Evolutionary conservation across 1,139 yeast species (phyloP), one percentile per base, ranked within the genome.

Genomic region (Schizosaccharomyces versatilis): DNA sequence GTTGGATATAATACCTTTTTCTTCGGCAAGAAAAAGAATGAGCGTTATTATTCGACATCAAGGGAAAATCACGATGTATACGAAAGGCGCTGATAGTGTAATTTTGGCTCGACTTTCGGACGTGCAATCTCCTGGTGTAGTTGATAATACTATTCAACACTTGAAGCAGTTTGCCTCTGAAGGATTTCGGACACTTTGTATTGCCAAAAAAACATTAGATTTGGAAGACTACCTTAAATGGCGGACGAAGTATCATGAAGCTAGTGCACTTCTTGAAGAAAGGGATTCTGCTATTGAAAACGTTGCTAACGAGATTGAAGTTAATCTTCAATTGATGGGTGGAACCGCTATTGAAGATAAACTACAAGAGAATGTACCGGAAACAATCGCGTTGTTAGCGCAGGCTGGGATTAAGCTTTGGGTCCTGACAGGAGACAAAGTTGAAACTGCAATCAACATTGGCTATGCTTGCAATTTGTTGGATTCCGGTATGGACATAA

Each of bases 331-430:
- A 14, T 71, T 90, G 57, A 70, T 90, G 44, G 98, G 98, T 59
- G 98, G 97, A 62, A 90, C 98, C 38, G 98, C 98, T 17, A 90
- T 90, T 67, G 98, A 90, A 67, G 98, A 90, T 69, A 75, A 95
- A 63, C 73, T 90, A 58, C 98, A 90, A 69, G 85, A 80, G 58
- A 98, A 97, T 65, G 98, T 90, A 15, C 97, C 98, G 1, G 94
- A 85, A 61, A 77, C 97, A 3, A 90, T 90, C 67, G 81, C 86
- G 9, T 69, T 83, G 52, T 74, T 90, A 57, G 84, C 82, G 10
- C 77, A 80, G 61, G 97, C 96, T 7, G 98, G 98, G 63, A 83
- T 90, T 61, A 90, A 90, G 67, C 72, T 90, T 56, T 90, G 98
- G 98, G 97, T 90, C 44, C 73, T 90, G 57, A 90, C 98, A 15